Evolutionary conservation across 192 early-diverging fungal species (phyloP).

Genomic region (Rhizophagus prolifer): DNA sequence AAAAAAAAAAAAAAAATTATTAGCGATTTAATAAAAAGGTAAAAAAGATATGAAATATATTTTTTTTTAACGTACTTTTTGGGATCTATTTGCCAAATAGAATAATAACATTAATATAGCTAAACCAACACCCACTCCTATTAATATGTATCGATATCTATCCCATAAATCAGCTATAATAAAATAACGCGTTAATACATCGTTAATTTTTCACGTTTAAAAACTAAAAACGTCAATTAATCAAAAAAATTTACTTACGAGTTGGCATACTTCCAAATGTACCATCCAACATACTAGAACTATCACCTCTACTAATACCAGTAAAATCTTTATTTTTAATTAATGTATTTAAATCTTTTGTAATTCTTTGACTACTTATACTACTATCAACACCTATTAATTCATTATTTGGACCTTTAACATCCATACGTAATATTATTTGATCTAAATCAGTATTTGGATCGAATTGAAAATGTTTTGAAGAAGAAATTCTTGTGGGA

Average conservation of each 20-base stretch:
- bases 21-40: too few relatives aligned
- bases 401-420: neutral
- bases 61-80: neutral
- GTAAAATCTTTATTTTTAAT: slow-evolving; percentile 1
- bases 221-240: too few relatives aligned
- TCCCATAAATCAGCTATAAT: slow-evolving; percentile 2
- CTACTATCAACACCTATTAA: neutral
- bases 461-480: slow-evolving; percentile 11
- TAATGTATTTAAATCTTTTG: slow-evolving; percentile 1
- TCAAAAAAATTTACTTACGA: slow-evolving; percentile 17
- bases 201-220: neutral
- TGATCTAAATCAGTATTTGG: neutral
- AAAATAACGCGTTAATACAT: neutral
- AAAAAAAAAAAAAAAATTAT: too few relatives aligned
- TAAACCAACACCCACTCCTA: neutral
- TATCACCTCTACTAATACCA: neutral
- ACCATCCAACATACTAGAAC: neutral
- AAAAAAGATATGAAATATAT: too few relatives aligned
- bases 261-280: neutral
- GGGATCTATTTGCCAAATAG: neutral
- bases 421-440: neutral
- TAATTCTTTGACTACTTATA: neutral
- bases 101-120: neutral
- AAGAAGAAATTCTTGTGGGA: neutral
- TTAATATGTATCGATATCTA: neutral